Conservation (phyloP, 345 rosid genomes). For the Salix caprea region DNA sequence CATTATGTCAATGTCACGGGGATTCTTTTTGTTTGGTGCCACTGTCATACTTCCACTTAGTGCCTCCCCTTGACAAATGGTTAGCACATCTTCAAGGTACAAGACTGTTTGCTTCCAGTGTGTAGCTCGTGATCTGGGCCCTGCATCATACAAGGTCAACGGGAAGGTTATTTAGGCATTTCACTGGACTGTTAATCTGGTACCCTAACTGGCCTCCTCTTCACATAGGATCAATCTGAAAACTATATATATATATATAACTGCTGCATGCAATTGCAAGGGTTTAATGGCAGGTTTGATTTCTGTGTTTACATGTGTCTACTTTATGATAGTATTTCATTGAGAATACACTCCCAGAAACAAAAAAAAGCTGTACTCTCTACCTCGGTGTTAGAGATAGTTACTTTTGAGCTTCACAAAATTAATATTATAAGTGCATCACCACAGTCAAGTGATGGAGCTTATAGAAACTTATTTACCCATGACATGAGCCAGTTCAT, state of each 20-base stretch:
- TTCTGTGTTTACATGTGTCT: not conserved
- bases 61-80: conserved; percentile 86
- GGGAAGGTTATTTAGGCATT: not conserved
- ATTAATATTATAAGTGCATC: not conserved
- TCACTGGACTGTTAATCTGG: not conserved
- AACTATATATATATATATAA: not conserved
- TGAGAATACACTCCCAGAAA: not conserved
- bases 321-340: not conserved
- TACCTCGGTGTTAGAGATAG: not conserved
- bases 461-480: not conserved
- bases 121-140: conserved; percentile 70
- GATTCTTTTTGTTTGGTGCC: conserved; percentile 83
- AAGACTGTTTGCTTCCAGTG: conserved; percentile 98
- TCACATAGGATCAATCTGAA: not conserved
- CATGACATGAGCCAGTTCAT: not conserved
- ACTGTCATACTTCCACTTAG: conserved; percentile 83
- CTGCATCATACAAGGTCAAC: conserved; percentile 25
- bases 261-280: not conserved
- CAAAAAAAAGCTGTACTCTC: not conserved
- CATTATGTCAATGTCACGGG: conserved; percentile 81
- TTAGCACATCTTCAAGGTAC: conserved; percentile 90
- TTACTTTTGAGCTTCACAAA: not conserved
- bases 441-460: not conserved
- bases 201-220: not conserved
- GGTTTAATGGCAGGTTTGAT: not conserved